Percentiles rank a stretch among this genome's conserved stretches.
phyloP scores from a whole-genome alignment of 805 yeast genomes.

The Saccharomycopsis babjevae region DNA sequence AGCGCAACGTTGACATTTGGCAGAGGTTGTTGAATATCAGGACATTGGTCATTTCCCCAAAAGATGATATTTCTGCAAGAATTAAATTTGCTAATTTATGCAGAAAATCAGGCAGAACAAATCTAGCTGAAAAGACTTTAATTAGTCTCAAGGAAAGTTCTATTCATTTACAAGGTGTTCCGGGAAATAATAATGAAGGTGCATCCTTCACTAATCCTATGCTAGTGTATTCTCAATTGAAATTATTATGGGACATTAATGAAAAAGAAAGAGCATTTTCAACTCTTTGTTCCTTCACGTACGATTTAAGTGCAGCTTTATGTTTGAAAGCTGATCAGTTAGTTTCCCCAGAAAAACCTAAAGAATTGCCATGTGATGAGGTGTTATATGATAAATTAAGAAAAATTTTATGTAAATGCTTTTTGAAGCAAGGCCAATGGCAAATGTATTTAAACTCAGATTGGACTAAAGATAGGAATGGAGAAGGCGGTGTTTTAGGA shows the following conservation, averaged over 20 bases:
- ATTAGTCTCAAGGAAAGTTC: slow-evolving; percentile 43
- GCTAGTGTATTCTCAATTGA: slow-evolving; percentile 93
- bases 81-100: slow-evolving; percentile 94
- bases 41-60: slow-evolving; percentile 86
- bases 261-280: slow-evolving; percentile 77
- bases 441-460: slow-evolving; percentile 68
- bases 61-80: slow-evolving; percentile 97
- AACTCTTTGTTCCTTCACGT: slow-evolving; percentile 81
- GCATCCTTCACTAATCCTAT: slow-evolving; percentile 40
- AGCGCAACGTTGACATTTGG: slow-evolving; percentile 98
- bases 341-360: slow-evolving; percentile 76
- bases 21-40: slow-evolving; percentile 89
- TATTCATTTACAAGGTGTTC: slow-evolving; percentile 10
- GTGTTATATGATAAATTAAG: slow-evolving; percentile 53
- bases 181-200: slow-evolving; percentile 43
- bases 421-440: slow-evolving; percentile 98
- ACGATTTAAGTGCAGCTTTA: slow-evolving; percentile 79
- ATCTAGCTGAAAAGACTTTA: slow-evolving; percentile 85
- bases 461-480: slow-evolving; percentile 66
- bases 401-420: slow-evolving; percentile 81
- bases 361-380: slow-evolving; percentile 51
- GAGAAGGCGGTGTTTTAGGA: slow-evolving; percentile 76
- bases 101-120: slow-evolving; percentile 85
- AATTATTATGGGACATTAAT: slow-evolving; percentile 95
- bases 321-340: slow-evolving; percentile 82